phyloP scores from a whole-genome alignment of 164 flowering plant genomes.

The Vitis labrusca region DNA sequence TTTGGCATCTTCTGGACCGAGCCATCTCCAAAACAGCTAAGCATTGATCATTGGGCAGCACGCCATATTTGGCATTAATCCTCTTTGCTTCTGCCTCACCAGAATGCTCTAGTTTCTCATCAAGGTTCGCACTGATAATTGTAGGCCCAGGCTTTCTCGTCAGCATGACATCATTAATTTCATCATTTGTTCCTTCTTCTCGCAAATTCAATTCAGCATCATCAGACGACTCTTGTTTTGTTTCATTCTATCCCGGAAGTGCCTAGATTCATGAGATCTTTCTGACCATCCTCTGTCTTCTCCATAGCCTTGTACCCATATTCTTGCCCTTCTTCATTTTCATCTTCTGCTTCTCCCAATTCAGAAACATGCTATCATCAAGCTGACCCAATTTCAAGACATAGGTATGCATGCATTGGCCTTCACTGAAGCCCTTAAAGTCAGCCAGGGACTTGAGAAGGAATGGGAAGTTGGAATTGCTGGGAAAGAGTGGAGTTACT shows the following conservation, averaged over 20 bases:
- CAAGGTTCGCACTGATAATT: not conserved
- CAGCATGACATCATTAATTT: slow-evolving; percentile 37
- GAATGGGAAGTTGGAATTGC: slow-evolving; percentile 62
- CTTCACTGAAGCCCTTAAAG: slow-evolving; percentile 22
- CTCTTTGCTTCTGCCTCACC: slow-evolving; percentile 16
- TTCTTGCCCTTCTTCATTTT: no score
- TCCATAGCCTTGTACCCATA: no score
- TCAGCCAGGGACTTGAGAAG: slow-evolving; percentile 49
- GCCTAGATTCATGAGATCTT: no score
- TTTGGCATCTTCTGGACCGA: no score
- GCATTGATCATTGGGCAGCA: no score
- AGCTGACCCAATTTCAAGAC: slow-evolving; percentile 38
- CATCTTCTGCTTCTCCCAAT: no score
- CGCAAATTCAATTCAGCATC: slow-evolving; percentile 24
- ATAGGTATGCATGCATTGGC: slow-evolving; percentile 43
- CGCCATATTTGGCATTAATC: no score
- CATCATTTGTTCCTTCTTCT: slow-evolving; percentile 25
- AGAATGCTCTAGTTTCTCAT: slow-evolving; percentile 13
- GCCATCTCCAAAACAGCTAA: no score
- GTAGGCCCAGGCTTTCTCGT: slow-evolving; percentile 39
- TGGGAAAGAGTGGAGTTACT: slow-evolving; percentile 28
- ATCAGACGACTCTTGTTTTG: slow-evolving; percentile 1
- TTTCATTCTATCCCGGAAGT: not conserved
- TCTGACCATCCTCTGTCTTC: no score
- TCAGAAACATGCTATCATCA: slow-evolving; percentile 19